Percentiles rank a stretch among this genome's conserved stretches.
These are phyloP conservation scores for Pleurotus sapidus DNA, from an alignment of 768 basidiomycete genomes.

Conservation along the genomic window DNA sequence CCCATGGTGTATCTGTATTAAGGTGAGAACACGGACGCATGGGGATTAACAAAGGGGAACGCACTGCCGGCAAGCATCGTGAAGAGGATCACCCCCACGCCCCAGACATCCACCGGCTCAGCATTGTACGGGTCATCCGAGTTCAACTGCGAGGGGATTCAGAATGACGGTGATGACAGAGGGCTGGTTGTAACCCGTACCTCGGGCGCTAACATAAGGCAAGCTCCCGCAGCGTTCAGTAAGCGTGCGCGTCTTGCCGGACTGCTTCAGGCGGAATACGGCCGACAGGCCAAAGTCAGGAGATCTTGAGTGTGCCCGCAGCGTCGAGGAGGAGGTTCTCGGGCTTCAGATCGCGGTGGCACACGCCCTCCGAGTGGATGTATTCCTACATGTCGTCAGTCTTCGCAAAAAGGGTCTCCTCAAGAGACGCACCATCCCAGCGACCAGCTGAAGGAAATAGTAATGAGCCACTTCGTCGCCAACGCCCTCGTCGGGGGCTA, in stretches of 20 bases:
- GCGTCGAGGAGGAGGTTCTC: slow-evolving; percentile 90
- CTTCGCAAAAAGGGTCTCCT: too few species aligned
- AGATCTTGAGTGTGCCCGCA: slow-evolving; percentile 85
- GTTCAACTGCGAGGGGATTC: slow-evolving; percentile 49
- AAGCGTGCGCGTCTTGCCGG: slow-evolving; percentile 71
- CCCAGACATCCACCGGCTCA: slow-evolving; percentile 96
- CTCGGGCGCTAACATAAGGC: slow-evolving; percentile 94
- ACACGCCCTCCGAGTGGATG: slow-evolving; percentile 87
- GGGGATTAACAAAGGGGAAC: slow-evolving; percentile 22
- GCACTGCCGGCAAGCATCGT: slow-evolving; percentile 88
- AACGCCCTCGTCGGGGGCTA: slow-evolving; percentile 89
- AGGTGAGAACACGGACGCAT: not conserved
- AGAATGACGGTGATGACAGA: not conserved
- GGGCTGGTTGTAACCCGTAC: slow-evolving; percentile 34
- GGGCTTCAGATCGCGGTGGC: slow-evolving; percentile 95
- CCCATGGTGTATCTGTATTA: slow-evolving; percentile 91
- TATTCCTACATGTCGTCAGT: slow-evolving; percentile 49
- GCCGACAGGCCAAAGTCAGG: slow-evolving; percentile 94
- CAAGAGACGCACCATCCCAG: slow-evolving; percentile 65
- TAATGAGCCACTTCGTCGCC: slow-evolving; percentile 84
- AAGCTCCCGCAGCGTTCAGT: slow-evolving; percentile 88
- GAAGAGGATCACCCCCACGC: slow-evolving; percentile 91
- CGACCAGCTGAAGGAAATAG: slow-evolving; percentile 84
- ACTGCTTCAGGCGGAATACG: slow-evolving; percentile 82
- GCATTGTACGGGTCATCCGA: slow-evolving; percentile 71